Evolutionary conservation across 345 rosid genomes (phyloP), one percentile per base, ranked within the genome.

Genomic region (Gossypium mustelinum): DNA sequence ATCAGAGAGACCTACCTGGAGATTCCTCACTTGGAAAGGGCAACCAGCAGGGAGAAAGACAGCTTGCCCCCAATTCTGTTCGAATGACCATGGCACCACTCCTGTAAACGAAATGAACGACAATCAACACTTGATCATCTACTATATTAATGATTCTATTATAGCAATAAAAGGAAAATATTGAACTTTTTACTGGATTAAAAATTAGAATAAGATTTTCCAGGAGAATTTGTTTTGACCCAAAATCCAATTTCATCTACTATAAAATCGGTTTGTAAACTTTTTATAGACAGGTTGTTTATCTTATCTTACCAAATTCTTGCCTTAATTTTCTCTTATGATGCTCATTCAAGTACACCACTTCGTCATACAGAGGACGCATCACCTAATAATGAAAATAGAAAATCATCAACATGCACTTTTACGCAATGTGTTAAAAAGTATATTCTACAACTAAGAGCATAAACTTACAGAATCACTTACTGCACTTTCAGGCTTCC

Each of bases 21-120:
- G 88, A 81, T 90, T 90, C 79, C 86, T 90, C 79, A 82, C 74
- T 80, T 95, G 99, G 80, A 87, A 95, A 51, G 97, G 98, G 81
- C 98, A 93, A 66, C 99, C 97, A 76, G 99, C 93, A 39, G 99
- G 99, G 62, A 95, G 61, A 82, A 95, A 95, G 63, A 95, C 81
- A 64, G 99, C 97, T 79, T 95, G 81, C 78, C 99, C 98, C 63
- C 80, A 77, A 84, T 73, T 78, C 76, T 95, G 99, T 62, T 90
- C 88, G 83, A 90, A 86, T 20, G 97, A 85, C 97, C 97, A 95
- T 55, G 97, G 98, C 86, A 90, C 98, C 51, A 95, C 88, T 77
- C 98, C 99, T 95, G 85, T 76, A 67, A 81, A 57, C 7, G 71
- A 65, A 61, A 68, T 34, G 60, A 76, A 68, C 22, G 1, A 24